phyloP scores from a whole-genome alignment of 441 rosid genomes.

The Lepidium campestre region DNA sequence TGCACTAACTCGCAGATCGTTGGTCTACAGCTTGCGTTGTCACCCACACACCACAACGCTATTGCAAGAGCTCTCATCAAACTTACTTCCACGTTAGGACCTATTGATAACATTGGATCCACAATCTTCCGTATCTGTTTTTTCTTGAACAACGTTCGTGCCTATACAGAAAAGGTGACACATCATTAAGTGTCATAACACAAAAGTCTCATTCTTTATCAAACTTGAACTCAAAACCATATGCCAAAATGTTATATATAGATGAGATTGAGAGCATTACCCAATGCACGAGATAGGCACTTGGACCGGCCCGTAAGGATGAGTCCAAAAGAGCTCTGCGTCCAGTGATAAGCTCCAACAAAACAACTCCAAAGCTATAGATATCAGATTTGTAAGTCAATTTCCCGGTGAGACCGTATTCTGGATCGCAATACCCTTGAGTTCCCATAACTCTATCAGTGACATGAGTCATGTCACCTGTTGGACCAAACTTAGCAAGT shows the following conservation, averaged over 20 bases:
- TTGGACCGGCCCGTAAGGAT: conserved; percentile 8
- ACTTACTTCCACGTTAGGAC: conserved; percentile 18
- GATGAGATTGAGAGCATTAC: conserved; percentile 25
- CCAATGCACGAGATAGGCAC: conserved; percentile 43
- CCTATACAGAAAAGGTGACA: conserved; percentile 25
- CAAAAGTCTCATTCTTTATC: not conserved
- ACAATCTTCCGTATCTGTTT: conserved; percentile 20
- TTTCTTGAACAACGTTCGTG: conserved; percentile 17
- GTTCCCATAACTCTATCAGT: conserved; percentile 62
- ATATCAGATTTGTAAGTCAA: conserved; percentile 50
- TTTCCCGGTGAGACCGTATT: conserved; percentile 45
- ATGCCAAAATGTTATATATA: no score
- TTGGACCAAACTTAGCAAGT: conserved; percentile 60
- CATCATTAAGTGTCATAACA: not conserved
- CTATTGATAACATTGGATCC: conserved; percentile 37
- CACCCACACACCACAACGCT: conserved; percentile 38
- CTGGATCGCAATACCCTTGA: conserved; percentile 66
- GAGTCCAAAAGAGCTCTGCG: conserved; percentile 33
- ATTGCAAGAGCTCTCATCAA: conserved; percentile 35
- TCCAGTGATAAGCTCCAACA: conserved; percentile 60
- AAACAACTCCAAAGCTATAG: conserved; percentile 54
- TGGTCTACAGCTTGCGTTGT: conserved; percentile 38
- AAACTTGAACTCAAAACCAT: no score
- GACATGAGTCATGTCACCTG: conserved; percentile 44
- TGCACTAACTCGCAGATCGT: conserved; percentile 31